Base-by-base conservation (phyloP, 2,329 filamentous ascomycete genomes). In the Orbilia brochopaga region DNA sequence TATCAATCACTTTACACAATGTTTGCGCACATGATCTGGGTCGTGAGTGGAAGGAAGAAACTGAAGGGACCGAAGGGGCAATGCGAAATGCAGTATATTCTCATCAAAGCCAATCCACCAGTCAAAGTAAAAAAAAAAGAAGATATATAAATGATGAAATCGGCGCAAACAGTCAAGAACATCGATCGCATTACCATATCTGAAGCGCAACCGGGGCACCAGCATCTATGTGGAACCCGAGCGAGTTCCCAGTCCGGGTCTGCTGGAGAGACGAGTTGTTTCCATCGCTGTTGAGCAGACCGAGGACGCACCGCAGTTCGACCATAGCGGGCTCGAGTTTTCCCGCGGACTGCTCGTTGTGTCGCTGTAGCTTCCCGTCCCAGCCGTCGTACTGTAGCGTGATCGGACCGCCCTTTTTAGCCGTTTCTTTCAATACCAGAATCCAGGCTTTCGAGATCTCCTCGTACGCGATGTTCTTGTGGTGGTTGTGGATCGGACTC, bases 391-490 rank as follows among this genome's bases (percentile, higher is more conserved):
- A 90, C 77, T 96, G 90, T 74, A 99, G 78, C 75, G 91, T 87
- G 77, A 97, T 94, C 35, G 94, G 94, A 27, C 91, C 92, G 10
- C 91, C 93, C 75, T 90, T 86, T 82, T 97, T 97, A 21, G 90
- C 88, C 1, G 92, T 91, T 80, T 99, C 94, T 73, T 88, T 88
- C 75, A 99, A 90, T 55, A 96, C 93, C 75, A 95, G 80, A 15
- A 91, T 88, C 94, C 94, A 99, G 0, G 94, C 94, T 77, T 89
- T 91, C 24, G 91, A 89, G 74, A 99, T 92, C 78, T 97, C 94
- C 77, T 99, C 93, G 78, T 99, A 99, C 5, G 93, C 92, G 74
- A 91, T 91, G 75, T 96, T 89, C 80, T 97, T 97, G 82, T 96
- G 91, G 76, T 96, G 86, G 75, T 92, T 92, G 81, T 97, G 90